phyloP scores from a whole-genome alignment of 2,329 filamentous ascomycete species.

The Coleophoma eucalyptorum region DNA sequence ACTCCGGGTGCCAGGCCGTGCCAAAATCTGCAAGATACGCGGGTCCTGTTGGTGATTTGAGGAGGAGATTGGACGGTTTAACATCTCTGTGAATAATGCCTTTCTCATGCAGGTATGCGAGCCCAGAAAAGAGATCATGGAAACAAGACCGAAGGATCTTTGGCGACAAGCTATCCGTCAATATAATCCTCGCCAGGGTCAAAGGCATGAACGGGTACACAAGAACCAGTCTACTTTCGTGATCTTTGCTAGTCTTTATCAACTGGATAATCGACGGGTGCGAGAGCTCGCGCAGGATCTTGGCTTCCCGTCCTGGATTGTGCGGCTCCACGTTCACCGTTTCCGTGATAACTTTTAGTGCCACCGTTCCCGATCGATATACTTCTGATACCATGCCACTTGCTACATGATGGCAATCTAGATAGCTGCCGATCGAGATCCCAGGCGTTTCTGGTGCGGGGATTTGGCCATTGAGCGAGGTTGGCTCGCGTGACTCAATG shows the following conservation, averaged over 20 bases:
- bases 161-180: slow-evolving; percentile 34
- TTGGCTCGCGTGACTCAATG: slow-evolving; percentile 30
- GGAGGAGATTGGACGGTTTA: slow-evolving; percentile 86
- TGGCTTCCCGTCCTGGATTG: slow-evolving; percentile 74
- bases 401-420: slow-evolving; percentile 49
- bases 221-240: slow-evolving; percentile 68
- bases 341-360: slow-evolving; percentile 83
- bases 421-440: slow-evolving; percentile 49
- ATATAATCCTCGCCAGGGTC: slow-evolving; percentile 67
- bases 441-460: slow-evolving; percentile 28
- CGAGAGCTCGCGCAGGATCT: slow-evolving; percentile 60
- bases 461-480: slow-evolving; percentile 1
- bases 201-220: slow-evolving; percentile 81
- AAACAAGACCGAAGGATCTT: slow-evolving; percentile 40
- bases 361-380: slow-evolving; percentile 62
- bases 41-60: slow-evolving; percentile 63
- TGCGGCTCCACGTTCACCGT: slow-evolving; percentile 74
- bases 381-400: slow-evolving; percentile 79
- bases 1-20: slow-evolving; percentile 72
- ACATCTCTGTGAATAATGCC: slow-evolving; percentile 90
- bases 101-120: slow-evolving; percentile 66
- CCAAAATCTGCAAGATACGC: slow-evolving; percentile 89
- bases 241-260: slow-evolving; percentile 69
- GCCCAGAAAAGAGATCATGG: slow-evolving; percentile 64
- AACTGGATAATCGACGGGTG: slow-evolving; percentile 62